Evolutionary conservation across 768 basidiomycete genomes (phyloP).

Genomic region (Piloderma croceum): DNA sequence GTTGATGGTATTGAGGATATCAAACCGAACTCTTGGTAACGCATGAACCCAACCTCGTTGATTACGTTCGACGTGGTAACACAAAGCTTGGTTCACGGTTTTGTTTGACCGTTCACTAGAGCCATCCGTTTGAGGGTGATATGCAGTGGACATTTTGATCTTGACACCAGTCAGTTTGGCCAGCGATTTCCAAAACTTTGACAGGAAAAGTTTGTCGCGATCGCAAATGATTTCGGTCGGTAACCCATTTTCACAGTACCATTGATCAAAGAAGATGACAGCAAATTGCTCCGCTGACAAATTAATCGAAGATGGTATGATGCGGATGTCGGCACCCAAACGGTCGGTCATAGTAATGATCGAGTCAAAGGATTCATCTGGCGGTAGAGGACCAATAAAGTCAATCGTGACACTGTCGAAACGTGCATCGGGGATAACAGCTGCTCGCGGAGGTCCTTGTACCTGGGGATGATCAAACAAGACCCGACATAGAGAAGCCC

Average conservation of each 20-base stretch:
- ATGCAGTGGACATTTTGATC: too few species aligned
- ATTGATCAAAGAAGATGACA: constrained; percentile 19
- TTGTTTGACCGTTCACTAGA: too few species aligned
- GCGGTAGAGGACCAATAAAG: constrained; percentile 31
- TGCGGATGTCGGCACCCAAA: constrained; percentile 18
- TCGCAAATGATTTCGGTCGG: too few species aligned
- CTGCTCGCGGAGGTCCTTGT: constrained; percentile 18
- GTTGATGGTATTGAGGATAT: too few species aligned
- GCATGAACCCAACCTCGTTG: too few species aligned
- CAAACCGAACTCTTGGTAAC: too few species aligned
- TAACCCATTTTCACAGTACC: constrained; percentile 29
- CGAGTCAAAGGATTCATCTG: constrained; percentile 23
- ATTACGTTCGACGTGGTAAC: too few species aligned
- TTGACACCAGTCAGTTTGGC: constrained; percentile 18
- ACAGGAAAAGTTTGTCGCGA: constrained; percentile 31
- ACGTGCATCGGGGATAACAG: constrained; percentile 3
- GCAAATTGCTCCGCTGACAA: constrained; percentile 20
- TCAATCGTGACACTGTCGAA: constrained; percentile 24
- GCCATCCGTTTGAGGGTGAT: too few species aligned
- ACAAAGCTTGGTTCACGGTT: constrained; percentile 32
- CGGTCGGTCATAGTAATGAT: constrained; percentile 23
- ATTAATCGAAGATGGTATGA: constrained; percentile 6
- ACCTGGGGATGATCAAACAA: too few species aligned
- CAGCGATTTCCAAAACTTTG: constrained; percentile 24
- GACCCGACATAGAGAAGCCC: too few species aligned